phyloP scores from a whole-genome alignment of 176 grass and related monocot genomes.

The Carex pumila region DNA sequence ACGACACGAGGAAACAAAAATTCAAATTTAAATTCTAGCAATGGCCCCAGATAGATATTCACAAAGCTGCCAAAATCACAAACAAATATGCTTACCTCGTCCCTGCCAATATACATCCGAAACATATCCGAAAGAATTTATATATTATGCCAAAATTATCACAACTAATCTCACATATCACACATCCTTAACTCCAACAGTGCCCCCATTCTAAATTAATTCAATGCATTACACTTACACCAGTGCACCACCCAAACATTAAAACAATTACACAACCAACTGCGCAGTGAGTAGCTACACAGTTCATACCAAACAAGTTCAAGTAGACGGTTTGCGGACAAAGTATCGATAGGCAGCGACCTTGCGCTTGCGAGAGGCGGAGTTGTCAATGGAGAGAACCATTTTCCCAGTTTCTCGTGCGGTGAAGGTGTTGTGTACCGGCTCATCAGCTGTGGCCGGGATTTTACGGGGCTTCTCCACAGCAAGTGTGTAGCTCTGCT shows the following conservation, averaged over 20 bases:
- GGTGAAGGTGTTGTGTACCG: constrained; percentile 65
- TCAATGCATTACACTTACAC: neutral
- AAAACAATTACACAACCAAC: neutral
- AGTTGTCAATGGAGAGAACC: constrained; percentile 90
- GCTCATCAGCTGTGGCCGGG: constrained; percentile 43
- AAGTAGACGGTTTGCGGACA: constrained; percentile 61
- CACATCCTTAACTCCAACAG: neutral
- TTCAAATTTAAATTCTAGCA: neutral
- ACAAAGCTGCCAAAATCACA: constrained; percentile 9
- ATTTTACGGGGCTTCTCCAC: constrained; percentile 75
- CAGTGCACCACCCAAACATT: constrained; percentile 8
- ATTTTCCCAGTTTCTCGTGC: constrained; percentile 82
- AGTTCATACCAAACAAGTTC: constrained; percentile 10
- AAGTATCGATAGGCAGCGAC: constrained; percentile 91
- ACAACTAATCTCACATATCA: constrained; percentile 8
- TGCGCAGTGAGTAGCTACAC: constrained; percentile 3
- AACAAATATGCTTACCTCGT: neutral
- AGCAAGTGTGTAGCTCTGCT: constrained; percentile 60
- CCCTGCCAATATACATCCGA: neutral
- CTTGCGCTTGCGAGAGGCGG: constrained; percentile 69
- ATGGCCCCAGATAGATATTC: too few species aligned
- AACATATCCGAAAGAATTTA: constrained; percentile 13
- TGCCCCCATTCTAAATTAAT: neutral
- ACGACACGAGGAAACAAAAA: neutral
- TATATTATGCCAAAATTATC: constrained; percentile 23